Conservation (phyloP, 192 early-diverging fungal species). For the Podila horticola region DNA sequence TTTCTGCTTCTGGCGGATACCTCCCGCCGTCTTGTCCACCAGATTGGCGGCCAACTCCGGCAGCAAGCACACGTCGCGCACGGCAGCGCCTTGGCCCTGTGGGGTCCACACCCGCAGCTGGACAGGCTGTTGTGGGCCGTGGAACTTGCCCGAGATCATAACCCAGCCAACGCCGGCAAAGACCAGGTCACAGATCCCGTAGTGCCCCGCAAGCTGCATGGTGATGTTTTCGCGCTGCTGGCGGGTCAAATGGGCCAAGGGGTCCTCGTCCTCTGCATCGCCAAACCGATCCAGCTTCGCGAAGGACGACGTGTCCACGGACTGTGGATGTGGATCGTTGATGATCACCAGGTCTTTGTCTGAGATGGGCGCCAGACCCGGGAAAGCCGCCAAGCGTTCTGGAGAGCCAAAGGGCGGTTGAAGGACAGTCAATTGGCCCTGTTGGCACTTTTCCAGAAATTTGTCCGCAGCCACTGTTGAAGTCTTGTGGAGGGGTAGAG, state of each 20-base stretch:
- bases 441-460: conserved; percentile 13
- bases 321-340: conserved; percentile 4
- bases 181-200: conserved; percentile 44
- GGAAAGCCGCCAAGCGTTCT: conserved; percentile 33
- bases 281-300: conserved; percentile 1
- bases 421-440: conserved; percentile 24
- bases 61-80: conserved; percentile 25
- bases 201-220: conserved; percentile 23
- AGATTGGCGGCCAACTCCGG: conserved; percentile 35
- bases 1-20: conserved; percentile 38
- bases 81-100: conserved; percentile 19
- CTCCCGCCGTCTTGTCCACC: conserved; percentile 41
- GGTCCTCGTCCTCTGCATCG: background rate
- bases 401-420: conserved; percentile 43
- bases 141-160: conserved; percentile 49
- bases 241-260: conserved; percentile 2
- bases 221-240: conserved; percentile 4
- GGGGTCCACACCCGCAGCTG: conserved; percentile 37
- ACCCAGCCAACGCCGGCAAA: conserved; percentile 50
- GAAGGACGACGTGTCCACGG: background rate
- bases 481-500: conserved; percentile 42
- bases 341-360: conserved; percentile 19
- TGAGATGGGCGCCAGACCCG: conserved; percentile 14
- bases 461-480: conserved; percentile 24
- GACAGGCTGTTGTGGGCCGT: conserved; percentile 18